Evolutionary conservation across 192 early-diverging fungal genomes (phyloP), one percentile per base, ranked within the genome.

Genomic region (Backusella parvicylindrica): DNA sequence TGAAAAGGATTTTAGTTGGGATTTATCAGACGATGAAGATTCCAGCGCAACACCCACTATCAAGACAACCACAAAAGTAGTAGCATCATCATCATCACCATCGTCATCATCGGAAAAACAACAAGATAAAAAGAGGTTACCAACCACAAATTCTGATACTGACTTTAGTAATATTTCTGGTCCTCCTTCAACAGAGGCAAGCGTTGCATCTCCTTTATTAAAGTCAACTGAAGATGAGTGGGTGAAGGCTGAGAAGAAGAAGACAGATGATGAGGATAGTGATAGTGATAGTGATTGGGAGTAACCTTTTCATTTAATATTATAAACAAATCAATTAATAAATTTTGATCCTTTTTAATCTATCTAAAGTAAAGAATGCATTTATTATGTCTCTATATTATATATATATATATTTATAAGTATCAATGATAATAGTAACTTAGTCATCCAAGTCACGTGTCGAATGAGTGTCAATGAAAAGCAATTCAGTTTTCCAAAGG

Each of bases 251-350:
- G 64, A 77, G 16, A 71, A 36, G 40, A 71, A 75, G 33, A 78
- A 74, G 56, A 41, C 68, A 9, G 53, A 77, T 7, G 41, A 47
- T 28, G 68, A 70, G 7, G 72, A 78, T 64, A 74, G 74, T 30
- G 79, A 80, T 64, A 74, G 74, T 30, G 79, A 80, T 21, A 80
- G 79, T 64, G 79, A 80, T 73, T 80, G 79, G 79, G 79, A 80
- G 68, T 80, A 76, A 60, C 1, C 53, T 9, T 2, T 15, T 43
- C 12, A 15, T 4, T 38, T 38, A 9, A 9, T 38, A 6, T 9
- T 9, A 38, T 38, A 38, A 38, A 38, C 11, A 38, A 38, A 38
- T 38, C 6, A 9, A 3, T 3, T 9, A 38, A 11, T 38, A 38
- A 38, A 9, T 11, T 38, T 38, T 38, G 37, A 38, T 11, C 11